Conservation (phyloP, 2,329 filamentous ascomycete species). For the Colletotrichum cuscutae region DNA sequence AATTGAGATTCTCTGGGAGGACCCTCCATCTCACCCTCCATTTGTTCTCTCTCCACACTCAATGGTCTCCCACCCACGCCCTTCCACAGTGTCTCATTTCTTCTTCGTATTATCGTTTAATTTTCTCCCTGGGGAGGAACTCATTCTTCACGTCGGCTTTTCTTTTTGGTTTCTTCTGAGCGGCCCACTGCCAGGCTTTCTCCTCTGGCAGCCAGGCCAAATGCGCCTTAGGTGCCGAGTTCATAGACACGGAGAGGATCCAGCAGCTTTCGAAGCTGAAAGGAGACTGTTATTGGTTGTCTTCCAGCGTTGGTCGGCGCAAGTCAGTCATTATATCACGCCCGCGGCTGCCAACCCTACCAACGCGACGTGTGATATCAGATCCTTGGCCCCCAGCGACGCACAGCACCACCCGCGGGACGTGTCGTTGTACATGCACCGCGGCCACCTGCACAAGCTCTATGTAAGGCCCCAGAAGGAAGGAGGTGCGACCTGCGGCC, state of each 20-base stretch:
- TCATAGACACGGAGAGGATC: background rate
- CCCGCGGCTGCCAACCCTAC: conserved; percentile 1
- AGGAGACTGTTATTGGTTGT: background rate
- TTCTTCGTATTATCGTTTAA: conserved; percentile 30
- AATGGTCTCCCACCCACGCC: conserved; percentile 26
- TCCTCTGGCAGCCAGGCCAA: background rate
- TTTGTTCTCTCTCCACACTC: conserved; percentile 28
- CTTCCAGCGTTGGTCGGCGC: conserved; percentile 18
- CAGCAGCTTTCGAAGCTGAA: background rate
- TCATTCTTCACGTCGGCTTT: background rate
- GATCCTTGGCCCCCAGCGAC: conserved; percentile 17
- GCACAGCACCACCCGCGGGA: conserved; percentile 33
- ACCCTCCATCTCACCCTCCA: conserved; percentile 20
- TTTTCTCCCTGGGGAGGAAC: background rate
- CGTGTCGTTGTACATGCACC: conserved; percentile 33
- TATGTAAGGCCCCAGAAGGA: conserved; percentile 33
- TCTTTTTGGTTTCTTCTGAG: background rate
- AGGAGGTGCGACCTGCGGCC: conserved; percentile 32
- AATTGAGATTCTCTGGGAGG: conserved; percentile 5
- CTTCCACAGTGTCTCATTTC: conserved; percentile 29
- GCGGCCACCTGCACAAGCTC: conserved; percentile 28
- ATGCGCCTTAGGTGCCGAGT: background rate
- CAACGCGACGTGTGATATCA: conserved; percentile 26
- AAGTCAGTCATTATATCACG: conserved; percentile 23
- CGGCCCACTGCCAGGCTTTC: background rate